A percentile compares a stretch with the other conserved stretches of the same genome.
phyloP scores from a whole-genome alignment of 2,329 filamentous ascomycete genomes.

The Fusarium sp. region DNA sequence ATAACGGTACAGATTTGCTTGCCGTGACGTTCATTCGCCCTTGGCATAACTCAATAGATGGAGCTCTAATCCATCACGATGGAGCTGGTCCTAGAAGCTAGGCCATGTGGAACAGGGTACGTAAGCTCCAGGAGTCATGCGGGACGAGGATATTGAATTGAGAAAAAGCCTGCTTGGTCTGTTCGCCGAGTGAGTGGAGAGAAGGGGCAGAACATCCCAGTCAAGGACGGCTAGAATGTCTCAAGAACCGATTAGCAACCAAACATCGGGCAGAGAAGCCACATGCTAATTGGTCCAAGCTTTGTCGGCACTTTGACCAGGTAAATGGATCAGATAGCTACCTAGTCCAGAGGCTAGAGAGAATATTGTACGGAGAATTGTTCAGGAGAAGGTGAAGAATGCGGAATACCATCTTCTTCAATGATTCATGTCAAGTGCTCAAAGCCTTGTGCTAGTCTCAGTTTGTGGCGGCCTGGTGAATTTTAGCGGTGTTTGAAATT shows the following conservation, averaged over 20 bases:
- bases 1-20: conserved; percentile 1
- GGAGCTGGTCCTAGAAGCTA: conserved; percentile 30
- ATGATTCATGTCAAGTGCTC: background rate
- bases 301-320: conserved; percentile 33
- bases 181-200: conserved; percentile 37
- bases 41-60: conserved; percentile 8
- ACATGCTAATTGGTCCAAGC: conserved; percentile 27
- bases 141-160: conserved; percentile 40
- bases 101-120: conserved; percentile 44
- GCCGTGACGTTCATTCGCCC: conserved; percentile 5
- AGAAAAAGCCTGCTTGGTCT: conserved; percentile 28
- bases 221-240: conserved; percentile 45
- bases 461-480: conserved; percentile 2
- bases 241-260: conserved; percentile 46
- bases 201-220: conserved; percentile 36
- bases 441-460: conserved; percentile 4
- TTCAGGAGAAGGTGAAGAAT: conserved; percentile 14
- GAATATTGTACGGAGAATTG: conserved; percentile 7
- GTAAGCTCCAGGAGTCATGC: conserved; percentile 41
- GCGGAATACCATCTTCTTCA: conserved; percentile 3
- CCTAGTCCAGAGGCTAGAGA: background rate
- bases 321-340: conserved; percentile 13
- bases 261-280: conserved; percentile 34
- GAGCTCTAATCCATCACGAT: conserved; percentile 21
- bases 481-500: conserved; percentile 5